Evolutionary conservation across 139 green algal genomes (phyloP).

Genomic region (Desmodesmus armatus): DNA sequence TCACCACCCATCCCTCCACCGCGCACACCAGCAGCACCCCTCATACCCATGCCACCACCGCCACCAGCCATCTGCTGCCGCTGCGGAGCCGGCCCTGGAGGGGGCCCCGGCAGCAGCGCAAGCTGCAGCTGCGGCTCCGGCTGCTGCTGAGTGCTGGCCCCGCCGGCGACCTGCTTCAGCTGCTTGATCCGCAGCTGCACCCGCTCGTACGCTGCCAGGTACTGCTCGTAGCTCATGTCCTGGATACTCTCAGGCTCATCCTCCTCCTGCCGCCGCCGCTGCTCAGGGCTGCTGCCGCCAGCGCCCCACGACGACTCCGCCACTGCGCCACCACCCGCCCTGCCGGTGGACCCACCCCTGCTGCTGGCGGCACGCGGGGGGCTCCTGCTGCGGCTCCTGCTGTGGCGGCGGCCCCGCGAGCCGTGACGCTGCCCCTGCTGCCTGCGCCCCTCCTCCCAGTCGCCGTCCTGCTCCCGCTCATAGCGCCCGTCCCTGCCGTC

Average conservation of each 20-base stretch:
- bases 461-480: too few species aligned
- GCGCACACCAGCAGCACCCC: not conserved
- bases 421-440: not conserved
- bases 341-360: not conserved
- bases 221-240: constrained; percentile 26
- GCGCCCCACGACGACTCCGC: not conserved
- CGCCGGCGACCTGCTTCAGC: not conserved
- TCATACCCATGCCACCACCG: not conserved
- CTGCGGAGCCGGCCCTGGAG: not conserved
- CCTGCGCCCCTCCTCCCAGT: too few species aligned
- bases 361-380: not conserved
- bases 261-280: not conserved
- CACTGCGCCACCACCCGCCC: not conserved
- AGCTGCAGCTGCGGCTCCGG: constrained; percentile 16
- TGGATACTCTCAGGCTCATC: not conserved
- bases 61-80: constrained; percentile 3
- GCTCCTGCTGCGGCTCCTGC: constrained; percentile 27
- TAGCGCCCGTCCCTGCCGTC: too few species aligned
- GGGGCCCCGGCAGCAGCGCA: not conserved
- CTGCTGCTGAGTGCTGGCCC: constrained; percentile 1
- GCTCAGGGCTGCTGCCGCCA: not conserved
- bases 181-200: constrained; percentile 23
- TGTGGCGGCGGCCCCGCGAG: not conserved
- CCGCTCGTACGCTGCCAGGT: constrained; percentile 21
- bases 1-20: not conserved